These are phyloP conservation scores for Anthracocystis setariae DNA, from an alignment of 1,284 basidiomycete genomes.

Conservation along the genomic window DNA sequence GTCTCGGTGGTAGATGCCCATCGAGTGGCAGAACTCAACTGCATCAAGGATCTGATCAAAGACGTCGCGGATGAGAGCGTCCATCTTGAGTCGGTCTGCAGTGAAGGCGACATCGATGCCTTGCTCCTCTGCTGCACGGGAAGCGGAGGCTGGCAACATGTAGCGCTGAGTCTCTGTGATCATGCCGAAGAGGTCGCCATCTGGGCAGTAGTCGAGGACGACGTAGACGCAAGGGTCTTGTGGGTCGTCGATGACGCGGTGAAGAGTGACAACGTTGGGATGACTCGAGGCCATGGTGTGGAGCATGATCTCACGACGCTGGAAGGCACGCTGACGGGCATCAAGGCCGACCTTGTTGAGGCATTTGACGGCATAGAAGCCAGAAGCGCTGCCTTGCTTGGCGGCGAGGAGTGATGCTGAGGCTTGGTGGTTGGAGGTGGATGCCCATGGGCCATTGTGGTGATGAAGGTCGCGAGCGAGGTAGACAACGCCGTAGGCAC, in stretches of 20 bases:
- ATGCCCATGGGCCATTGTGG: slow-evolving; percentile 51
- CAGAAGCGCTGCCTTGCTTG: slow-evolving; percentile 66
- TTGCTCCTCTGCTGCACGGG: slow-evolving; percentile 34
- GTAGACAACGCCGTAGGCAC: slow-evolving; percentile 96
- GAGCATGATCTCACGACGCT: slow-evolving; percentile 77
- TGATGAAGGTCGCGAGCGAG: slow-evolving; percentile 68
- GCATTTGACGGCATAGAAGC: slow-evolving; percentile 84
- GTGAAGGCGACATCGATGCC: slow-evolving; percentile 50
- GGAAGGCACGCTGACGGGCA: slow-evolving; percentile 82
- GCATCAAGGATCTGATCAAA: slow-evolving; percentile 80
- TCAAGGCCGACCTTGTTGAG: slow-evolving; percentile 72
- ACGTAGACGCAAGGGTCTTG: slow-evolving; percentile 74
- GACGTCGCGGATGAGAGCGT: slow-evolving; percentile 61
- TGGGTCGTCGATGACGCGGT: slow-evolving; percentile 80
- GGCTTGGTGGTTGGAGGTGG: slow-evolving; percentile 40
- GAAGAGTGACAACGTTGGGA: slow-evolving; percentile 88
- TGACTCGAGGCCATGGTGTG: slow-evolving; percentile 76
- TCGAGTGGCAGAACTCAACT: slow-evolving; percentile 80
- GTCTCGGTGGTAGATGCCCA: slow-evolving; percentile 91
- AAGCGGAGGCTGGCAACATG: slow-evolving; percentile 69
- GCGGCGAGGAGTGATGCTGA: slow-evolving; percentile 49
- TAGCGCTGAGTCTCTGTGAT: slow-evolving; percentile 76
- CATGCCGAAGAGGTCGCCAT: slow-evolving; percentile 89
- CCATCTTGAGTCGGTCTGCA: slow-evolving; percentile 53
- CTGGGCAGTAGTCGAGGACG: slow-evolving; percentile 77